Evolutionary conservation across 2,329 filamentous ascomycete genomes (phyloP), one percentile per base, ranked within the genome.

Genomic region (Tolypocladium nubicola): DNA sequence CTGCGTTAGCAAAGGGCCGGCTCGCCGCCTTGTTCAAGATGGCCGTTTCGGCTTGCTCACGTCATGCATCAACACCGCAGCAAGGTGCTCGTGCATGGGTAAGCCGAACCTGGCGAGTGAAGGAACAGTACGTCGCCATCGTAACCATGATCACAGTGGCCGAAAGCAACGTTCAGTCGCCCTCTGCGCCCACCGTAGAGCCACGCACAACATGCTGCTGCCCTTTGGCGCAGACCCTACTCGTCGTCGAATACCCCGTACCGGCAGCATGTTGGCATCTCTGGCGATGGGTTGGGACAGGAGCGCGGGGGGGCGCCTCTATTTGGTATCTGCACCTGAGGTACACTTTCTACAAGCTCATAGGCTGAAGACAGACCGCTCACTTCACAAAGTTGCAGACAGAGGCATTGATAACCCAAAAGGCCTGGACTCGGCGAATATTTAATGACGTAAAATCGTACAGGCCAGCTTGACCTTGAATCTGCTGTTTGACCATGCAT

Each of bases 371-470:
- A 19, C 26, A 13, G 26, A 33, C 26, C 11, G 16, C 14, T 49
- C 14, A 10, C 14, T 14, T 14, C 19, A 37, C 30, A 52, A 4
- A 8, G 4, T 13, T 30, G 8, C 10, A 9, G 30, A 19, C 19
- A 52, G 30, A 37, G 30, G 47, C 47, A 52, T 37, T 10, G n/a
- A 33, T 37, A n/a, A 10, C n/a, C 47, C 16, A 40, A 50, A 26
- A 57, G 33, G 52, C 41, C 56, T 37, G 11, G 23, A 45, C 30
- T 53, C 30, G 53, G 56, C 30, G 14, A 47, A 21, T 52, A 52
- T 55, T 38, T 52, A 57, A 54, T 52, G 21, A 39, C 52, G 41
- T 54, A 19, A 55, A 58, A 55, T 58, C 53, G 56, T 55, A 52
- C 52, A 43, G 21, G 53, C 45, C 56, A 39, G 39, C 40, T 11